These are phyloP conservation scores for Asclepias syriaca DNA, from an alignment of 257 asterid genomes.

Conservation along the genomic window DNA sequence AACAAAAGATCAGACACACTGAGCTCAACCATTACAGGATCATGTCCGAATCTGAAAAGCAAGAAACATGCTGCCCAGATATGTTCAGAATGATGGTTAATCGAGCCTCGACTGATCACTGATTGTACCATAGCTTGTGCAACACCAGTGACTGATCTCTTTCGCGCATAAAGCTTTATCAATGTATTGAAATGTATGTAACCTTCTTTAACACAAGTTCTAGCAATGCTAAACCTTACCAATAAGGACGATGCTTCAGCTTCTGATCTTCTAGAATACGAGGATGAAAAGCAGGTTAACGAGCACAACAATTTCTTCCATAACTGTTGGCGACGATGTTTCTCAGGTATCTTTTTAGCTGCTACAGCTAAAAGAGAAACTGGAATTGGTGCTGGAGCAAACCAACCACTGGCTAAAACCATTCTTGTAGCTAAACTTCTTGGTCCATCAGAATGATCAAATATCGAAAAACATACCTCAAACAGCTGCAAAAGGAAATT, in stretches of 20 bases:
- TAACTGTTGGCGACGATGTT: conserved; percentile 41
- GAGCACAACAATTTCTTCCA: conserved; percentile 65
- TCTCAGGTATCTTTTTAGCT: conserved; percentile 76
- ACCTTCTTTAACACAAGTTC: conserved; percentile 52
- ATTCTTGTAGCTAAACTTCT: conserved; percentile 86
- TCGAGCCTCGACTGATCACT: conserved; percentile 40
- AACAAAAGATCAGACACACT: conserved; percentile 48
- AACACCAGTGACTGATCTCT: conserved; percentile 46
- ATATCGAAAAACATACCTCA: conserved; percentile 93
- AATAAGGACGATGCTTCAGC: conserved; percentile 60
- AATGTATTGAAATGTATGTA: conserved; percentile 47
- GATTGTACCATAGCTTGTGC: conserved; percentile 69
- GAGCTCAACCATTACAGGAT: conserved; percentile 60
- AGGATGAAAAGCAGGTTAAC: conserved; percentile 58
- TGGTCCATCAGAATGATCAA: conserved; percentile 89
- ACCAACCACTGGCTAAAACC: conserved; percentile 92
- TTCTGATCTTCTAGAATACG: conserved; percentile 60
- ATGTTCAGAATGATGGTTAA: conserved; percentile 51
- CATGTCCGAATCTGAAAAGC: conserved; percentile 62
- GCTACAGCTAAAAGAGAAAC: conserved; percentile 57
- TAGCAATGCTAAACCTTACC: conserved; percentile 57
- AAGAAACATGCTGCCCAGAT: conserved; percentile 81
- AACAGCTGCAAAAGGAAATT: conserved; percentile 78
- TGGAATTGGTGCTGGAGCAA: conserved; percentile 74
- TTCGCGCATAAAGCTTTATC: conserved; percentile 52